Evolutionary conservation across 306 rosid genomes (phyloP).

Genomic region (Lathyrus oleraceus): DNA sequence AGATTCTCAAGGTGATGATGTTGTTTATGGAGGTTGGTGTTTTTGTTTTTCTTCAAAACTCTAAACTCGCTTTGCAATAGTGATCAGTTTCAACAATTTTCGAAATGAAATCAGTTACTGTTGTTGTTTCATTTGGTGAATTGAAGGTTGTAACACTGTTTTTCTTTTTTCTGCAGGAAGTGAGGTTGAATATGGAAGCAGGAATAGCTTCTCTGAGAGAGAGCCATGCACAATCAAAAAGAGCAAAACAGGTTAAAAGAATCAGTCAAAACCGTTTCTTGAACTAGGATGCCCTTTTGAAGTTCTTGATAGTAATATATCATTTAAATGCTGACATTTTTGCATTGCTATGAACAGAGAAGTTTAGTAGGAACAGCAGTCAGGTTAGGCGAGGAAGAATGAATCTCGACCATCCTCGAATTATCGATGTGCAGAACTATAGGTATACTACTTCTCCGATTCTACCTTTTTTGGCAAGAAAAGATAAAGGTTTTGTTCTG

Average conservation of each 20-base stretch:
- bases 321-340: not conserved
- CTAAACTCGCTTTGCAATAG: conserved; percentile 18
- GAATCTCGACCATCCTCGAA: conserved; percentile 97
- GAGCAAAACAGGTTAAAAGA: conserved; percentile 87
- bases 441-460: conserved; percentile 53
- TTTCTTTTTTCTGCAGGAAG: conserved; percentile 68
- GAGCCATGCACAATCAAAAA: conserved; percentile 88
- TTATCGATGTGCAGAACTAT: conserved; percentile 91
- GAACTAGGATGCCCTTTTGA: too few relatives aligned
- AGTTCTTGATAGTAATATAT: too few relatives aligned
- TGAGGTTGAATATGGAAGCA: conserved; percentile 71
- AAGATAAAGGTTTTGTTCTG: conserved; percentile 11
- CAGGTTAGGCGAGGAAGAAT: conserved; percentile 74
- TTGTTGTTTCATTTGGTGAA: not conserved
- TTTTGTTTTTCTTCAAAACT: conserved; percentile 31
- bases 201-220: conserved; percentile 95
- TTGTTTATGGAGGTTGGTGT: conserved; percentile 68
- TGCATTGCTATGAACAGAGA: conserved; percentile 63
- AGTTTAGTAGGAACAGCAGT: conserved; percentile 68
- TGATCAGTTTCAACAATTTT: conserved; percentile 22
- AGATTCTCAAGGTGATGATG: conserved; percentile 72
- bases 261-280: conserved; percentile 13
- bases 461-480: not conserved
- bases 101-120: conserved; percentile 18
- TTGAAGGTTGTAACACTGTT: conserved; percentile 35